A percentile compares a stretch with the other conserved stretches of the same genome.
Evolutionary conservation across 768 basidiomycete species (phyloP).

Genomic region (Kwoniella sp.): DNA sequence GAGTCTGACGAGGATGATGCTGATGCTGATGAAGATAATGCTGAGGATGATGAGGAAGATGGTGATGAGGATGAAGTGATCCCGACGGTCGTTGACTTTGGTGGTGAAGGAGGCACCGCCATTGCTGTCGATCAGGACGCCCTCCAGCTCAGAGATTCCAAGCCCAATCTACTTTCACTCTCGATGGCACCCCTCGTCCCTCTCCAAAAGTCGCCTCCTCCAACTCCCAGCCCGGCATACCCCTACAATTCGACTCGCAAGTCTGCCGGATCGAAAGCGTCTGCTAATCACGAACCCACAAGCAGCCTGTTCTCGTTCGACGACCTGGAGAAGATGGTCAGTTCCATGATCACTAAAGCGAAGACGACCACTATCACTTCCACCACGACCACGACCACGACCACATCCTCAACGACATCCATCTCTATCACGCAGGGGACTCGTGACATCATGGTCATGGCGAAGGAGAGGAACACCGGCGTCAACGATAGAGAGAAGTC

Average conservation of each 20-base stretch:
- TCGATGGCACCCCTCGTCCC: not conserved
- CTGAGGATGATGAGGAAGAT: not conserved
- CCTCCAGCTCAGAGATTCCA: no score
- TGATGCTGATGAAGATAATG: not conserved
- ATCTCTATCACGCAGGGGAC: not conserved
- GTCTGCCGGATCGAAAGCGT: no score
- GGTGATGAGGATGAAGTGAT: not conserved
- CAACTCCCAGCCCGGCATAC: not conserved
- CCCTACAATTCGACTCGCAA: no score
- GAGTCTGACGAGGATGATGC: not conserved
- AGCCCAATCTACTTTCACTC: not conserved
- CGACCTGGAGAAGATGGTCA: constrained; percentile 18
- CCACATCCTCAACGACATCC: not conserved
- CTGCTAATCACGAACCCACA: not conserved
- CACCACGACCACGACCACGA: not conserved
- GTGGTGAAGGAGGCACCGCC: no score
- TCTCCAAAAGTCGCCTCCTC: not conserved
- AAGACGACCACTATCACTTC: not conserved
- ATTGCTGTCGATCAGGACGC: no score
- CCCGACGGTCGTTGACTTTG: not conserved
- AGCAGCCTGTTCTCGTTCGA: not conserved
- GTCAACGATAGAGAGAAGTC: no score
- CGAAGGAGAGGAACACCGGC: no score
- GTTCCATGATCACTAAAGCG: constrained; percentile 1
- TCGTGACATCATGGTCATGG: no score